phyloP scores from a whole-genome alignment of 441 rosid species.

The Capsella rubella region DNA sequence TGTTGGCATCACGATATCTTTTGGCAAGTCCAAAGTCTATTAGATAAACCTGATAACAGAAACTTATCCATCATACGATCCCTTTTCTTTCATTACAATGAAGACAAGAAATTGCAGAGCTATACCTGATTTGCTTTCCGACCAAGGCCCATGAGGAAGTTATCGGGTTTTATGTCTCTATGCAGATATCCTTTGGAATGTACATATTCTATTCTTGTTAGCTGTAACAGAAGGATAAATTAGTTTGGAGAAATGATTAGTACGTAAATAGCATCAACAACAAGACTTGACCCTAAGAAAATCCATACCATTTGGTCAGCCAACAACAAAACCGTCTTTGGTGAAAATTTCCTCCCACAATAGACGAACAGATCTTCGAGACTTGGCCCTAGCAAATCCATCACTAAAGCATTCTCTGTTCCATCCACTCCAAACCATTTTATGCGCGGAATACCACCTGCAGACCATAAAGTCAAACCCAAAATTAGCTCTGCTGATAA shows the following conservation, averaged over 20 bases:
- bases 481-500: neutral
- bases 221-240: constrained; percentile 46
- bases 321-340: constrained; percentile 67
- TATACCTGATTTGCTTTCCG: constrained; percentile 92
- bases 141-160: constrained; percentile 95
- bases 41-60: constrained; percentile 60
- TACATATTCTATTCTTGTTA: constrained; percentile 85
- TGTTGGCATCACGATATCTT: constrained; percentile 70
- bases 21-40: constrained; percentile 85
- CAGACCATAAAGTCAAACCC: neutral
- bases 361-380: constrained; percentile 72
- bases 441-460: constrained; percentile 63
- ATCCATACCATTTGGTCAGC: constrained; percentile 70
- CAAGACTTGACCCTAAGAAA: too few relatives aligned
- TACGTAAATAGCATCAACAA: too few relatives aligned
- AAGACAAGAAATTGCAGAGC: constrained; percentile 7
- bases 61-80: neutral
- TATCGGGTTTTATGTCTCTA: constrained; percentile 95
- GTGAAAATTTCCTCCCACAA: constrained; percentile 72
- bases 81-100: neutral
- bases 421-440: constrained; percentile 73
- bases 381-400: constrained; percentile 75
- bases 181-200: constrained; percentile 93
- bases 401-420: constrained; percentile 59
- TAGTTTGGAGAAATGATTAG: neutral